Percentiles rank a stretch among this genome's conserved stretches.
Conservation (phyloP, 148 eudicot species). For the Agrostemma githago region DNA sequence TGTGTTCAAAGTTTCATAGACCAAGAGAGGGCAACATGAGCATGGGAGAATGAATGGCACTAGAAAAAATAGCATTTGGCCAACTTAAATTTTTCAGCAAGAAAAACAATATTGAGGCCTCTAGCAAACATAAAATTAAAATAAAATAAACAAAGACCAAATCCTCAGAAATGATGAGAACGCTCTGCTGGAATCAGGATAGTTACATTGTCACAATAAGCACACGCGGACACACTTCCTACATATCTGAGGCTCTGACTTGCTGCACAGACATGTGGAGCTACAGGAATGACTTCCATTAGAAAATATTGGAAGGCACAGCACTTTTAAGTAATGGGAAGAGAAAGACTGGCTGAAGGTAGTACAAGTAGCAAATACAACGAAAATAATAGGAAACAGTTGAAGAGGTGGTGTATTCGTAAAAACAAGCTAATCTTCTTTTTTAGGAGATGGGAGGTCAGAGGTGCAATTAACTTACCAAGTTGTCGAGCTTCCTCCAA, state of each 20-base stretch:
- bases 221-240: not conserved
- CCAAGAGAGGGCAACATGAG: not conserved
- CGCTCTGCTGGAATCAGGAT: not conserved
- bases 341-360: not conserved
- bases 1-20: not conserved
- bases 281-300: not conserved
- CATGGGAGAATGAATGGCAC: not conserved
- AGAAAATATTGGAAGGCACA: not conserved
- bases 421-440: not conserved
- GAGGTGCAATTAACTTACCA: slow-evolving; percentile 35
- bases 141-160: not conserved
- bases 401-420: not conserved
- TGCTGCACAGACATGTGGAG: not conserved
- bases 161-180: not conserved
- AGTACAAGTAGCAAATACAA: not conserved
- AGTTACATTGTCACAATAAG: not conserved
- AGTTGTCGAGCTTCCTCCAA: slow-evolving; percentile 89
- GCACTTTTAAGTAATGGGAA: not conserved
- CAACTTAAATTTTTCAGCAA: not conserved
- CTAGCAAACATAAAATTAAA: not conserved
- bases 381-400: not conserved
- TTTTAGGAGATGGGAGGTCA: not conserved
- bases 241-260: not conserved
- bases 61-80: not conserved
- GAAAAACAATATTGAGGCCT: not conserved